Conservation (phyloP, 2,329 filamentous ascomycete genomes). For the Aspergillus ochraceus region DNA sequence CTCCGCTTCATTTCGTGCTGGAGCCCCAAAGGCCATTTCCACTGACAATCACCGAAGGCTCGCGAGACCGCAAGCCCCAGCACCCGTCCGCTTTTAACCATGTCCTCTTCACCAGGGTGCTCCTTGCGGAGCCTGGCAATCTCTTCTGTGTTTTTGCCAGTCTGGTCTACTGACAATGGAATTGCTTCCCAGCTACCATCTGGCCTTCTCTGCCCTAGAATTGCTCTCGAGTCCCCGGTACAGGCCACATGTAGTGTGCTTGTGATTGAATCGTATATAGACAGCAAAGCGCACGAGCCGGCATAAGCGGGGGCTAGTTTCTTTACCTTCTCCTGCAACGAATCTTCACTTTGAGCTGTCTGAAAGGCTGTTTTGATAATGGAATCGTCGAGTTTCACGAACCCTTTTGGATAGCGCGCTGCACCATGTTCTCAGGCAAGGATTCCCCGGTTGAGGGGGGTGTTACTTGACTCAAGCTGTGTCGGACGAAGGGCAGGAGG, state of each 20-base stretch:
- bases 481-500: conserved; percentile 22
- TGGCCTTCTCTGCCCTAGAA: conserved; percentile 51
- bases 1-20: conserved; percentile 38
- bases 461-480: conserved; percentile 17
- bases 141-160: conserved; percentile 62
- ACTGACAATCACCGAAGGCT: conserved; percentile 67
- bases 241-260: conserved; percentile 62
- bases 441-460: conserved; percentile 1
- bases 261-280: conserved; percentile 58
- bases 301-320: conserved; percentile 35
- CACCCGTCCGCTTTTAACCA: conserved; percentile 60
- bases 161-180: conserved; percentile 65
- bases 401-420: conserved; percentile 22
- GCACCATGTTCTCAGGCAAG: conserved; percentile 16
- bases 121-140: conserved; percentile 54
- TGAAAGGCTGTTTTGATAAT: conserved; percentile 24
- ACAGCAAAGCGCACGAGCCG: conserved; percentile 65
- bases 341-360: conserved; percentile 15
- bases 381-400: conserved; percentile 24
- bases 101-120: conserved; percentile 63
- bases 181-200: conserved; percentile 52
- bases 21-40: conserved; percentile 63
- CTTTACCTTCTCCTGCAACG: conserved; percentile 23
- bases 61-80: conserved; percentile 63
- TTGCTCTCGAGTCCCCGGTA: conserved; percentile 67